Conservation (phyloP, 2,329 filamentous ascomycete species). For the Trichoderma brevicompactum region DNA sequence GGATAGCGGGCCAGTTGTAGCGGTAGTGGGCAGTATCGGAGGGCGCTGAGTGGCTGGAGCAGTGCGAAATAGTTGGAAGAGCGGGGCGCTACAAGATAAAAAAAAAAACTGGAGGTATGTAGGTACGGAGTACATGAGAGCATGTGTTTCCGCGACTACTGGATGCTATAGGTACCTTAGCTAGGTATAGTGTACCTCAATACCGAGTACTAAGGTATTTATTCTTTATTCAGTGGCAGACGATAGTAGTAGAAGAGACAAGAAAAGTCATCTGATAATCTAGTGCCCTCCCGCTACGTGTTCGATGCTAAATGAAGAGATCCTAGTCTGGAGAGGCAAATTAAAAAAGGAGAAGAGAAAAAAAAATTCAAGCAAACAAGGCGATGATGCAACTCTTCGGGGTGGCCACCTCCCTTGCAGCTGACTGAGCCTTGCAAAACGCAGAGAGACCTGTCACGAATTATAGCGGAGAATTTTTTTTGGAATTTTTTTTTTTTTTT, state of each 20-base stretch:
- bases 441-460: not conserved
- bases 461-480: not conserved
- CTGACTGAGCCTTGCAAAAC: not conserved
- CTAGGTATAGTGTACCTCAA: too few relatives aligned
- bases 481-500: too few relatives aligned
- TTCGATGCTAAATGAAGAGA: not conserved
- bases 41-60: conserved; percentile 13
- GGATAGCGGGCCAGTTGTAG: not conserved
- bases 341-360: not conserved
- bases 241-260: too few relatives aligned
- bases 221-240: too few relatives aligned
- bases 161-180: too few relatives aligned
- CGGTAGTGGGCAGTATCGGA: conserved; percentile 1
- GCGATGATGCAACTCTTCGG: conserved; percentile 12
- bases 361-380: not conserved
- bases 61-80: not conserved
- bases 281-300: not conserved
- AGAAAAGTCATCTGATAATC: not conserved
- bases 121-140: not conserved
- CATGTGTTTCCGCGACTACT: too few relatives aligned
- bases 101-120: not conserved
- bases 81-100: conserved; percentile 3
- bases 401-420: conserved; percentile 11
- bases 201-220: too few relatives aligned
- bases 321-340: not conserved